phyloP scores from a whole-genome alignment of 2,329 filamentous ascomycete species.

The Fusarium beomiforme region DNA sequence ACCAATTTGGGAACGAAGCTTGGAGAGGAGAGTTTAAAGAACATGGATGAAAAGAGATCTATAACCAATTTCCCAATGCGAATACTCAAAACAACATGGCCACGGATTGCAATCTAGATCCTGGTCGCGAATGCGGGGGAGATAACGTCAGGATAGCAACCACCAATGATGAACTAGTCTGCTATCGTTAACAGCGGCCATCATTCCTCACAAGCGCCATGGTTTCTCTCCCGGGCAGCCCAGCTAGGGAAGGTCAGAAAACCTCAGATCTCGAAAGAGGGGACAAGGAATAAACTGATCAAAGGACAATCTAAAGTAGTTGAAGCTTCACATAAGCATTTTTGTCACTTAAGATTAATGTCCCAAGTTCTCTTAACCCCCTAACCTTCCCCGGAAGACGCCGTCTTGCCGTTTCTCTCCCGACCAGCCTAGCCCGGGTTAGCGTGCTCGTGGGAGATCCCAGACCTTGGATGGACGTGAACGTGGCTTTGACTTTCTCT shows the following conservation, averaged over 20 bases:
- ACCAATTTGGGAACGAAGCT: not conserved
- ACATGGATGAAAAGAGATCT: not conserved
- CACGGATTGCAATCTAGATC: not conserved
- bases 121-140: not conserved
- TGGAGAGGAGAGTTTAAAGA: not conserved
- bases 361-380: too few relatives aligned
- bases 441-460: not conserved
- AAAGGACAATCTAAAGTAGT: too few relatives aligned
- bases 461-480: not conserved
- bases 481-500: not conserved
- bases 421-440: not conserved
- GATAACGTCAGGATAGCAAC: not conserved
- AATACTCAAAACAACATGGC: not conserved
- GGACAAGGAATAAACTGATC: too few relatives aligned
- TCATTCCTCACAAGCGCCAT: not conserved
- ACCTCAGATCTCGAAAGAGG: too few relatives aligned
- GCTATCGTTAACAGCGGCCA: not conserved
- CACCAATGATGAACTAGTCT: not conserved
- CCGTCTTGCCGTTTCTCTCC: not conserved
- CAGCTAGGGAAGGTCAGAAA: too few relatives aligned
- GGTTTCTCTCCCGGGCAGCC: not conserved
- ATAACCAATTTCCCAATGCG: not conserved
- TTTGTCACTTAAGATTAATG: too few relatives aligned
- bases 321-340: too few relatives aligned
- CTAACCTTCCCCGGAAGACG: not conserved